Evolutionary conservation across 192 early-diverging fungal species (phyloP).

Genomic region (Coemansia umbellata): DNA sequence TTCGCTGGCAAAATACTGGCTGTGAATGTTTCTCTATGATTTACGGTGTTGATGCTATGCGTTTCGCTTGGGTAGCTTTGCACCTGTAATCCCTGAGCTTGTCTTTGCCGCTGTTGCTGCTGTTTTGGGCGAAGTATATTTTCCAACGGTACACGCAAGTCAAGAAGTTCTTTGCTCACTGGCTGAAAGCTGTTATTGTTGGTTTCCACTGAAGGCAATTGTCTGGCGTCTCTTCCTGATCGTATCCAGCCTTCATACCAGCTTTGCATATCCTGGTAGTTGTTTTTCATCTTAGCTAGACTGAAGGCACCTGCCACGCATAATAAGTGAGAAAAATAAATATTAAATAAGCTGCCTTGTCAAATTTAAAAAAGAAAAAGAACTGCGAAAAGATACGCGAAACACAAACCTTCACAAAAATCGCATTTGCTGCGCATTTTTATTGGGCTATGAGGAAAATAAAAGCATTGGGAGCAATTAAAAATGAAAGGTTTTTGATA

Average conservation of each 20-base stretch:
- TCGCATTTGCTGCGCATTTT: too few species aligned
- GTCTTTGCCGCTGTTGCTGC: slow-evolving; percentile 6
- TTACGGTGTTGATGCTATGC: too few species aligned
- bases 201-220: background rate
- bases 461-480: too few species aligned
- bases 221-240: slow-evolving; percentile 9
- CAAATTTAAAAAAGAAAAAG: too few species aligned
- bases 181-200: slow-evolving; percentile 8
- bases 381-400: too few species aligned
- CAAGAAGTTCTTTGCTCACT: slow-evolving; percentile 18
- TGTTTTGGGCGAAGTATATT: slow-evolving; percentile 7
- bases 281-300: slow-evolving; percentile 48
- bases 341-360: background rate
- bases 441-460: too few species aligned
- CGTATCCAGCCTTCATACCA: slow-evolving; percentile 36
- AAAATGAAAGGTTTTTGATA: too few species aligned
- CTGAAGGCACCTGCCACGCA: background rate
- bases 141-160: slow-evolving; percentile 29
- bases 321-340: background rate
- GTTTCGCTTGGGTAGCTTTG: too few species aligned
- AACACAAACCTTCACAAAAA: too few species aligned
- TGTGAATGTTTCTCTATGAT: too few species aligned
- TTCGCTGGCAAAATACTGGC: too few species aligned
- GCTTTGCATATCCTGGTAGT: slow-evolving; percentile 19
- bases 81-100: background rate